These are phyloP conservation scores for Cercospora zeae-maydis DNA, from an alignment of 2,329 filamentous ascomycete species.

Conservation along the genomic window DNA sequence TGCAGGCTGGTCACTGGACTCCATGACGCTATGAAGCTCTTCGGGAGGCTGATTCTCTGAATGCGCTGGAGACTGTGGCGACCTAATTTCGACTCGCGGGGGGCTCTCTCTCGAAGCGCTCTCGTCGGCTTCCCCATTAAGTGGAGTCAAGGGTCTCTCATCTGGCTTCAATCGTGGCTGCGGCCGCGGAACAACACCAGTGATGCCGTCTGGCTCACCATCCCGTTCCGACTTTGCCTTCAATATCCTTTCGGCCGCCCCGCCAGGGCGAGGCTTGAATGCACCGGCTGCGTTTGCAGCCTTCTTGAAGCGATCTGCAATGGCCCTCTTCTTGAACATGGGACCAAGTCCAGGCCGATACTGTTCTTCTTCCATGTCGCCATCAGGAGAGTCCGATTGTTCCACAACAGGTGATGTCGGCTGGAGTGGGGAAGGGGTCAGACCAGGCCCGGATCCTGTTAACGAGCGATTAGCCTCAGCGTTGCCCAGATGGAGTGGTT, in stretches of 20 bases:
- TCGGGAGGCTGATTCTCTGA: conserved; percentile 6
- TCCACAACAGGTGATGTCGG: conserved; percentile 13
- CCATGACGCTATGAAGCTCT: conserved; percentile 23
- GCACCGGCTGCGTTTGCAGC: conserved; percentile 67
- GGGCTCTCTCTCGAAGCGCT: conserved; percentile 11
- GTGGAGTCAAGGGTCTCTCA: conserved; percentile 18
- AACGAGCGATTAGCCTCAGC: conserved; percentile 20
- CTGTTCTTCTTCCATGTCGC: conserved; percentile 37
- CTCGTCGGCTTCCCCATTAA: conserved; percentile 7
- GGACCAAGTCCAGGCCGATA: conserved; percentile 77
- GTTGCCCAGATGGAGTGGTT: conserved; percentile 21
- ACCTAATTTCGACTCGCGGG: conserved; percentile 30
- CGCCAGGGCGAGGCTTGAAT: conserved; percentile 85
- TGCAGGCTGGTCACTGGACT: neutral
- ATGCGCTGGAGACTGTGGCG: conserved; percentile 27
- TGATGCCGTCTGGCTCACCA: conserved; percentile 82
- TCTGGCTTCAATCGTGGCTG: conserved; percentile 28
- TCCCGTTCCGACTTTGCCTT: conserved; percentile 54
- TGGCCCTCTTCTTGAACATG: conserved; percentile 81
- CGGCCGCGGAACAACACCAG: conserved; percentile 79
- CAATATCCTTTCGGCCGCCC: conserved; percentile 72
- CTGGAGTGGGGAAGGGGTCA: conserved; percentile 10
- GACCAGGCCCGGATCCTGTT: conserved; percentile 9
- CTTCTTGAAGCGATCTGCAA: conserved; percentile 71
- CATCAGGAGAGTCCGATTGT: conserved; percentile 20